A percentile compares a stretch with the other conserved stretches of the same genome.
Conservation (phyloP, 2,329 filamentous ascomycete species). For the Purpureocillium lavendulum region DNA sequence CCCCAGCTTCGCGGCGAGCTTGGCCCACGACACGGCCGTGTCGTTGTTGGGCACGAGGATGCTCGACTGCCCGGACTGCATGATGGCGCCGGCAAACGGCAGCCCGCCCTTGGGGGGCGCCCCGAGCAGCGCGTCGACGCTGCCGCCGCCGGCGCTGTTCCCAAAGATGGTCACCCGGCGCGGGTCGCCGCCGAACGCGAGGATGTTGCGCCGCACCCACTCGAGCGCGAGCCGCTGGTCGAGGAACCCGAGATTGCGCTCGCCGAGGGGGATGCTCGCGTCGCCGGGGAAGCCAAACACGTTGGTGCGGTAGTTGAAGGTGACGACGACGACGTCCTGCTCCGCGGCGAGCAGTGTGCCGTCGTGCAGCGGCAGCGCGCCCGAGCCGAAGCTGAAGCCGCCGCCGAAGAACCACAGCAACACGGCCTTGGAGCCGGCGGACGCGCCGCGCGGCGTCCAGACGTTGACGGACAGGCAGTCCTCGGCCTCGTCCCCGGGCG, state of each 20-base stretch:
- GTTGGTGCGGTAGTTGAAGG: slow-evolving; percentile 35
- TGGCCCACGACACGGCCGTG: slow-evolving; percentile 10
- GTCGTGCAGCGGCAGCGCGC: slow-evolving; percentile 27
- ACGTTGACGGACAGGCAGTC: slow-evolving; percentile 26
- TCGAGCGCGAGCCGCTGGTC: slow-evolving; percentile 50
- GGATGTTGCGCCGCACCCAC: slow-evolving; percentile 56
- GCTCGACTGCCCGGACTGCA: slow-evolving; percentile 14
- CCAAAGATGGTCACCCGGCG: slow-evolving; percentile 54
- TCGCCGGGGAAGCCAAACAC: slow-evolving; percentile 31
- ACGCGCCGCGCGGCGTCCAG: slow-evolving; percentile 14
- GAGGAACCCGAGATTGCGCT: slow-evolving; percentile 1
- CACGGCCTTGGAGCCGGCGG: slow-evolving; percentile 26
- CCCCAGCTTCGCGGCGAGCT: slow-evolving; percentile 3
- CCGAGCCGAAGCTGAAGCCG: slow-evolving; percentile 25
- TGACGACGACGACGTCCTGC: slow-evolving; percentile 37
- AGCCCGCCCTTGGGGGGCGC: slow-evolving; percentile 14
- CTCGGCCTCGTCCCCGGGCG: slow-evolving; percentile 17
- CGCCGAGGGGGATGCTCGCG: background rate
- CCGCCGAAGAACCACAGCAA: slow-evolving; percentile 36
- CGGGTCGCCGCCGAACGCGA: slow-evolving; percentile 54
- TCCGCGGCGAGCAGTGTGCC: slow-evolving; percentile 29
- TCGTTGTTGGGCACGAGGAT: slow-evolving; percentile 1
- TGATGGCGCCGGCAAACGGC: slow-evolving; percentile 18
- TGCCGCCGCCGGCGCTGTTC: slow-evolving; percentile 45
- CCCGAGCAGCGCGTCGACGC: slow-evolving; percentile 23